Percentiles rank a stretch among this genome's conserved stretches.
Conservation (phyloP, 2,329 filamentous ascomycete genomes). For the Colletotrichum gloeosporioides region DNA sequence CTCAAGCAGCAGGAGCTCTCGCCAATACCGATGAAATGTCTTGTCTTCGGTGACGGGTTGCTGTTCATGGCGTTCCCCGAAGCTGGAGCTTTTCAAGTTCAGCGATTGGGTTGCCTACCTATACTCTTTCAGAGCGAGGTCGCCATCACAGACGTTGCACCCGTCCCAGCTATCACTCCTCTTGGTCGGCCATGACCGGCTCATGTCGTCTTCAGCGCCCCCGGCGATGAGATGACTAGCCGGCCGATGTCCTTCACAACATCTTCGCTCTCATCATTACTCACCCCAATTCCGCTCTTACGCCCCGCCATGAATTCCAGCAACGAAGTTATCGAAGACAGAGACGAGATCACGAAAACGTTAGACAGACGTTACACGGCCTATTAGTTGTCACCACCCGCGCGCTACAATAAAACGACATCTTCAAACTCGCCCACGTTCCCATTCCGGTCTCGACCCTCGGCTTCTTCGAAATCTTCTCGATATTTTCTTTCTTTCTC, state of each 20-base stretch:
- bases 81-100: conserved; percentile 49
- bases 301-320: conserved; percentile 21
- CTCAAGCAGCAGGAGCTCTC: conserved; percentile 48
- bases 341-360: conserved; percentile 23
- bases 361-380: conserved; percentile 15
- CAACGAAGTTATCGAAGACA: conserved; percentile 36
- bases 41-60: conserved; percentile 57
- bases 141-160: conserved; percentile 36
- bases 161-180: conserved; percentile 56
- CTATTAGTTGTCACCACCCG: not conserved
- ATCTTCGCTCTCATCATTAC: not conserved
- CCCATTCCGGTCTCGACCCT: not conserved
- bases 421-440: not conserved
- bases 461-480: conserved; percentile 7
- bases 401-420: conserved; percentile 4
- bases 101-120: conserved; percentile 54
- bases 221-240: conserved; percentile 18
- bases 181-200: conserved; percentile 49
- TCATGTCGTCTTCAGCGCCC: conserved; percentile 44
- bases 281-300: not conserved
- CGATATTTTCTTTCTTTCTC: not conserved
- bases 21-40: conserved; percentile 55
- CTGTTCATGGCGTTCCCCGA: conserved; percentile 44
- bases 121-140: conserved; percentile 48
- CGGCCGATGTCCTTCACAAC: not conserved